These are phyloP conservation scores for Cardiospermum halicacabum DNA, from an alignment of 345 rosid genomes.

Conservation along the genomic window DNA sequence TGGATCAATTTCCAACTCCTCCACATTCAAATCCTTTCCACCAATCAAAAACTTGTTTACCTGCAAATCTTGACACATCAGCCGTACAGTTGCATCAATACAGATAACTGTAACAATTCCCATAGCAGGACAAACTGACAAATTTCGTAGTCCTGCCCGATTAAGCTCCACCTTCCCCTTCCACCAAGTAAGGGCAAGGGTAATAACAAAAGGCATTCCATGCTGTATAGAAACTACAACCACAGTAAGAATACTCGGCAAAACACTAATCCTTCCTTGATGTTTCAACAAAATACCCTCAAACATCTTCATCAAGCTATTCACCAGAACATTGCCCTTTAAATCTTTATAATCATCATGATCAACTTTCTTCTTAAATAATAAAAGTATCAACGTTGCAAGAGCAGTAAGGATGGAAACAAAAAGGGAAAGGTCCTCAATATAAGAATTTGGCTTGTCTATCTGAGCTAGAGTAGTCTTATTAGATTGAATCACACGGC, in stretches of 20 bases:
- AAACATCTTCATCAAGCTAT: constrained; percentile 4
- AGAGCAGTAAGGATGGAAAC: constrained; percentile 14
- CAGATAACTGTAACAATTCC: constrained; percentile 24
- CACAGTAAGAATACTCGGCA: constrained; percentile 16
- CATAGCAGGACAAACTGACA: constrained; percentile 25
- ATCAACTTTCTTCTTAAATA: constrained; percentile 2
- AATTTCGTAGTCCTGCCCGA: constrained; percentile 16
- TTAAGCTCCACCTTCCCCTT: neutral
- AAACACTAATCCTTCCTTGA: constrained; percentile 14
- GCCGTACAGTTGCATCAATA: constrained; percentile 10
- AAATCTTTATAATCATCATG: constrained; percentile 14
- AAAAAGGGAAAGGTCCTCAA: constrained; percentile 13
- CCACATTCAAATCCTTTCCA: constrained; percentile 8
- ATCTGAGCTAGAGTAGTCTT: constrained; percentile 9
- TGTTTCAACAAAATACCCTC: constrained; percentile 16
- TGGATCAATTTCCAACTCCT: neutral
- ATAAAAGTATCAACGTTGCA: constrained; percentile 5
- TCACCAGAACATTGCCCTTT: constrained; percentile 15
- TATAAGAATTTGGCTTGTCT: constrained; percentile 5
- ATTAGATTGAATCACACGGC: neutral
- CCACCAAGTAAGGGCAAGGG: constrained; percentile 10
- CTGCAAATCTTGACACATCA: constrained; percentile 3
- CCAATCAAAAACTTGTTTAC: constrained; percentile 13
- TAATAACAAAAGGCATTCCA: constrained; percentile 16
- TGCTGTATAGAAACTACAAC: constrained; percentile 10